Conservation (phyloP, 352 stramenopile genomes). For the Pythium aquatile region DNA sequence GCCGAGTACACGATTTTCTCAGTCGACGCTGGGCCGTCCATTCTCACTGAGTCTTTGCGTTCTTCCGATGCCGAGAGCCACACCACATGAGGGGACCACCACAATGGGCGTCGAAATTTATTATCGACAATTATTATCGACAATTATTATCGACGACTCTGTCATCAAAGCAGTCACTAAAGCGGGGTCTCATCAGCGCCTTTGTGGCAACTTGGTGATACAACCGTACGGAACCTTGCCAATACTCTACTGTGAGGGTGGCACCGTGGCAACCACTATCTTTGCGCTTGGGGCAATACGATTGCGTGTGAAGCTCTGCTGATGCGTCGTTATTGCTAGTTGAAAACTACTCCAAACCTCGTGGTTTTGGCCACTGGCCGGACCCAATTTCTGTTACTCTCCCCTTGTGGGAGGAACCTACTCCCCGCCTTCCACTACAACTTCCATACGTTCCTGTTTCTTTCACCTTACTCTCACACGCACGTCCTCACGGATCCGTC, state of each 20-base stretch:
- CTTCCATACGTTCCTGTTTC: background rate
- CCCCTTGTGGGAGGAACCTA: slow-evolving; percentile 52
- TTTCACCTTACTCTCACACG: slow-evolving; percentile 10
- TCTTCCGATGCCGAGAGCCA: slow-evolving; percentile 8
- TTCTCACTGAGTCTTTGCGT: slow-evolving; percentile 32
- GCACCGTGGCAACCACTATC: slow-evolving; percentile 29
- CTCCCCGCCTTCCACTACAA: background rate
- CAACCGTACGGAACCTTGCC: slow-evolving; percentile 25
- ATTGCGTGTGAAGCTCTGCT: slow-evolving; percentile 92
- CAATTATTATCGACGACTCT: background rate
- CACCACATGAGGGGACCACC: slow-evolving; percentile 17
- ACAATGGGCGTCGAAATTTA: slow-evolving; percentile 12
- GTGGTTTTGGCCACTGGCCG: slow-evolving; percentile 88
- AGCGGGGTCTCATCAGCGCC: background rate
- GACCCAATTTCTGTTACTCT: slow-evolving; percentile 91
- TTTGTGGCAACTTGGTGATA: background rate
- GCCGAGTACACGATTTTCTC: slow-evolving; percentile 82
- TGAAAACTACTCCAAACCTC: slow-evolving; percentile 94
- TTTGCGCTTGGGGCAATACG: slow-evolving; percentile 94
- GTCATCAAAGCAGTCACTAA: slow-evolving; percentile 20
- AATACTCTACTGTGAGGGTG: slow-evolving; percentile 21
- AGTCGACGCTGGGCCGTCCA: slow-evolving; percentile 58
- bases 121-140: background rate
- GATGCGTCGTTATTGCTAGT: slow-evolving; percentile 94
- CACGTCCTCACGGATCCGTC: slow-evolving; percentile 54